Evolutionary conservation across 2,329 filamentous ascomycete genomes (phyloP), one percentile per base, ranked within the genome.

Genomic region (Shiraia bambusicola): DNA sequence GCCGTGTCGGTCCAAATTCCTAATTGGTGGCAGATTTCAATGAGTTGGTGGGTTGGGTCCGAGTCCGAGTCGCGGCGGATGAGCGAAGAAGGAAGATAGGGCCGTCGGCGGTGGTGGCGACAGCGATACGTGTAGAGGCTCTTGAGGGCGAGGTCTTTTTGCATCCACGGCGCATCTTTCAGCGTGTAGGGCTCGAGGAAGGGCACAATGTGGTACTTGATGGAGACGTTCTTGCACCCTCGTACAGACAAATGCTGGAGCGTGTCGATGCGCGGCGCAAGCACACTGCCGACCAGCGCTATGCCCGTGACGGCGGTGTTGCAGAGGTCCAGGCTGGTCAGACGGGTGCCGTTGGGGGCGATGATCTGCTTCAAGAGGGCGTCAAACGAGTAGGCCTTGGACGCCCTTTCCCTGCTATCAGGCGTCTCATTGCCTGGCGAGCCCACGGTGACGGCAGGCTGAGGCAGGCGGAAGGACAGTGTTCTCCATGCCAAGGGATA

Each of bases 131-230:
- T 77, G 55, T 82, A 82, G 7, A 83, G 69, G 59, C 77, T 81
- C 63, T 77, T 80, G 41, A 83, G 70, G 5, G 77, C 77, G 28
- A 81, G 73, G 22, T 70, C 68, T 24, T 63, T 70, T 34, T 66
- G 69, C 41, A 63, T 65, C 67, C 74, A 72, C 3, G 67, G 61
- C 40, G 59, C 61, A 66, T 72, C 58, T 13, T 59, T 56, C n/a
- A 65, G 72, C 4, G 67, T 65, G 69, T 70, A 69, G 3, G 70
- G 62, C 46, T 69, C 69, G 29, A 72, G 71, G 51, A 80, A 82
- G 2, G 80, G 80, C 38, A 82, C 77, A 45, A 83, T 78, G 56
- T 83, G 79, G 57, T 83, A 82, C 58, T 83, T 83, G 50, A 83
- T 74, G 10, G 79, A 82, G 27, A 83, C 80, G 59, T 83, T 81